Conservation (phyloP, 2,329 filamentous ascomycete genomes). For the Aspergillus sp. region DNA sequence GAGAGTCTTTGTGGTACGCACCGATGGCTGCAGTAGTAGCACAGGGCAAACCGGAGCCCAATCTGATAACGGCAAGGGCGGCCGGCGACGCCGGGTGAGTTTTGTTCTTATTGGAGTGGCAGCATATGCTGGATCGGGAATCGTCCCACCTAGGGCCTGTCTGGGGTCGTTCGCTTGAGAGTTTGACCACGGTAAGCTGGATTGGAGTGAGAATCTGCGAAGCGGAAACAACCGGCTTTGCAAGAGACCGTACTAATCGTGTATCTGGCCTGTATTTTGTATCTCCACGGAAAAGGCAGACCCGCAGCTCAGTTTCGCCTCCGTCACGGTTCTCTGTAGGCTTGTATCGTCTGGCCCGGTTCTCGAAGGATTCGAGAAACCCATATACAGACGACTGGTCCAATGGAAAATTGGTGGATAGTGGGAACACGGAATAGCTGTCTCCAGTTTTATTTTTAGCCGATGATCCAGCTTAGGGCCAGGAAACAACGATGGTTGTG, state of each 20-base stretch:
- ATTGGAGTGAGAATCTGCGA: background rate
- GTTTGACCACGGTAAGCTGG: background rate
- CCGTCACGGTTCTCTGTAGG: background rate
- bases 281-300: background rate
- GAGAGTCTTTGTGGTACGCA: background rate
- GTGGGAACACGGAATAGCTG: slow-evolving; percentile 2
- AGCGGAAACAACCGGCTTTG: slow-evolving; percentile 1
- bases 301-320: slow-evolving; percentile 5
- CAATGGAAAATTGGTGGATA: slow-evolving; percentile 14
- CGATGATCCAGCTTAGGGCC: slow-evolving; percentile 21
- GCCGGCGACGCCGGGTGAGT: background rate
- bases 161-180: background rate
- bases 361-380: slow-evolving; percentile 37
- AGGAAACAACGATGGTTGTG: background rate
- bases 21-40: background rate
- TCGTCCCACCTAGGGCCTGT: slow-evolving; percentile 8
- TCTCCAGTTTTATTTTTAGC: slow-evolving; percentile 30
- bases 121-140: slow-evolving; percentile 5
- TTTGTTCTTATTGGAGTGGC: background rate
- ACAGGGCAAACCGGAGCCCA: slow-evolving; percentile 3
- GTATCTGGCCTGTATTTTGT: background rate
- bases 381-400: slow-evolving; percentile 17
- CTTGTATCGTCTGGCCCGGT: slow-evolving; percentile 11
- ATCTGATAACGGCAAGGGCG: slow-evolving; percentile 7
- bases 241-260: background rate